Evolutionary conservation across 495 filamentous ascomycete genomes (phyloP), one percentile per base, ranked within the genome.

Genomic region (Clavariopsis aquatica): DNA sequence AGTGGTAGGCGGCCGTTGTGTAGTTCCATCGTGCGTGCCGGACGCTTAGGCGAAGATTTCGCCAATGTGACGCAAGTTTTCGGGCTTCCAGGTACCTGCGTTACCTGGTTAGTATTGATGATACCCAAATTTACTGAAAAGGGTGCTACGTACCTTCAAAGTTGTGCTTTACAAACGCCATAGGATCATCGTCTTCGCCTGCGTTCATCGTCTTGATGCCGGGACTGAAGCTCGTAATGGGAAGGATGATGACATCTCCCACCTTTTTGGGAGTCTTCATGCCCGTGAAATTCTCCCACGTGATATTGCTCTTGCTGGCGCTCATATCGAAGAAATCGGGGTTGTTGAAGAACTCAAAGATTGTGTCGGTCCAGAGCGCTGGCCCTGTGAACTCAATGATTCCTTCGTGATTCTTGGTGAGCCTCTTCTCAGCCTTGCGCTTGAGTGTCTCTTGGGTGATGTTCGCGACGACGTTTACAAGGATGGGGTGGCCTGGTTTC

Each of bases 301-400:
- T 88, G 70, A 98, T 89, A 57, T 89, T 89, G 34, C 85, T 84
- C 24, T 80, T 82, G 27, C 88, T 86, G 20, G 83, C 80, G 46
- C 63, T 80, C 81, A 92, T 89, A 67, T 96, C 86, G 74, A 96
- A 98, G 75, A 91, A 98, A 17, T 87, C 84, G 13, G 85, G 85
- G 72, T 98, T 87, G 73, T 98, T 98, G 80, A 98, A 89, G 78
- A 93, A 98, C 49, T 85, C 78, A 76, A 98, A 97, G 47, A 98
- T 83, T 26, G 83, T 81, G 74, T 98, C 94, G 0, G 95, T 98
- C 95, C 95, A 98, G 15, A 95, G 80, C 0, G 89, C 94, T 5
- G 94, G 94, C 0, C 94, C 94, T 0, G 94, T 98, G 73, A 96
- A 96, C 77, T 98, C 95, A 46, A 98, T 86, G n/a, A 98, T 87